Evolutionary conservation across 306 rosid genomes (phyloP), one percentile per base, ranked within the genome.

Genomic region (Sicyos edulis): DNA sequence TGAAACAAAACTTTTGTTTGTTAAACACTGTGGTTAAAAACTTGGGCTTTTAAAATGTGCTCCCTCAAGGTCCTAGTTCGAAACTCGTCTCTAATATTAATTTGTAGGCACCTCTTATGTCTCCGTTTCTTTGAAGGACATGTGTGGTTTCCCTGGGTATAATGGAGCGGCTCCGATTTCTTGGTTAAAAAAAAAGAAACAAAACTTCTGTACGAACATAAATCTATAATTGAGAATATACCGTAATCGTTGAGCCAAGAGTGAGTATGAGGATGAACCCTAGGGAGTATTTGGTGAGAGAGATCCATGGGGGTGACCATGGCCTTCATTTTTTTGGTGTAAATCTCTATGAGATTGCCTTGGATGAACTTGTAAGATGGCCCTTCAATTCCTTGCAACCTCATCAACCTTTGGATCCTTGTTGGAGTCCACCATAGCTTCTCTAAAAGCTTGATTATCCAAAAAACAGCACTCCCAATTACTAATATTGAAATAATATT

Each of bases 371-470:
- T 22, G 57, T 45, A 68, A 5, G 72, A 24, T 13, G 72, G 72
- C 0, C 72, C 72, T 19, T 47, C 40, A 4, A 67, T 22, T 16
- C 72, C 72, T 0, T 67, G 72, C 20, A 40, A 13, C 10, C 40
- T 44, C 72, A 67, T 67, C 12, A 47, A 42, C 37, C 42, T 7
- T 8, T 67, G 72, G 8, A 67, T 47, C 40, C 0, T 13, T 2
- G 49, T 17, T 1, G 72, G 72, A 67, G 7, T 47, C 72, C 40
- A 47, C 72, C 72, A 67, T 67, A 67, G 72, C 56, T 21, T 66
- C 7, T 1, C 17, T 0, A 66, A 20, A 24, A 66, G 21, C 68
- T 63, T 63, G 51, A 63, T 37, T 22, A 63, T 1, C 7, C 69
- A 14, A 10, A 63, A 34, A 37, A 37, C 15, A 6, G 37, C 1